A percentile compares a stretch with the other conserved stretches of the same genome.
phyloP scores from a whole-genome alignment of 2,329 filamentous ascomycete species.

The Fusarium dimerum region DNA sequence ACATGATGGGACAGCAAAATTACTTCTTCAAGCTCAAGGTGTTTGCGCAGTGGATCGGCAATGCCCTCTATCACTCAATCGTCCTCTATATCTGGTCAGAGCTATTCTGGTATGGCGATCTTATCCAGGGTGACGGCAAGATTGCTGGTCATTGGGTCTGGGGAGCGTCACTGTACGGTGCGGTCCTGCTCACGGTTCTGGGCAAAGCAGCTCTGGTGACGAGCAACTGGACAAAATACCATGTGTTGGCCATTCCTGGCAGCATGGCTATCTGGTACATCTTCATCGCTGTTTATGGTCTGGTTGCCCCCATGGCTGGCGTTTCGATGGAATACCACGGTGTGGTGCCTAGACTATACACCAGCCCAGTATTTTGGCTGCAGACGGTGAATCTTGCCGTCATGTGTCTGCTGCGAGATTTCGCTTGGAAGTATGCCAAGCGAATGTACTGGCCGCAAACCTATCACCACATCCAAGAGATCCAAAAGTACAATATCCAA shows the following conservation, averaged over 20 bases:
- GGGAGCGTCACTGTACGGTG: slow-evolving; percentile 92
- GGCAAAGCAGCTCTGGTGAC: slow-evolving; percentile 94
- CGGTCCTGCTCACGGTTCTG: slow-evolving; percentile 89
- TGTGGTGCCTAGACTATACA: slow-evolving; percentile 77
- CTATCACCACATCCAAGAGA: slow-evolving; percentile 98
- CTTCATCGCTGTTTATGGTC: slow-evolving; percentile 86
- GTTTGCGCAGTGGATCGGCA: slow-evolving; percentile 89
- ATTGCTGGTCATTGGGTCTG: slow-evolving; percentile 95
- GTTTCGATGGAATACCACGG: slow-evolving; percentile 86
- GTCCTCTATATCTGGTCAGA: slow-evolving; percentile 86
- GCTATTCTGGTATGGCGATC: slow-evolving; percentile 79
- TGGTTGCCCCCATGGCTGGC: slow-evolving; percentile 76
- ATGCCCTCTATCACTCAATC: slow-evolving; percentile 94
- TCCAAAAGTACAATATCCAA: slow-evolving; percentile 99
- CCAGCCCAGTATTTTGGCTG: slow-evolving; percentile 85
- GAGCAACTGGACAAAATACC: slow-evolving; percentile 99
- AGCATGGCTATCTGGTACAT: slow-evolving; percentile 89
- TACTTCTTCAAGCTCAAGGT: slow-evolving; percentile 91
- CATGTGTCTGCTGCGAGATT: slow-evolving; percentile 83
- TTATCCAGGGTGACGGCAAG: slow-evolving; percentile 76
- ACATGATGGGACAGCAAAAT: slow-evolving; percentile 89
- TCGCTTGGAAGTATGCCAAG: slow-evolving; percentile 96
- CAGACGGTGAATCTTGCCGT: slow-evolving; percentile 80
- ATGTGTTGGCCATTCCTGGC: slow-evolving; percentile 91
- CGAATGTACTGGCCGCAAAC: slow-evolving; percentile 95